Conservation (phyloP, 2,329 filamentous ascomycete genomes). For the Pseudohalonectria lignicola region DNA sequence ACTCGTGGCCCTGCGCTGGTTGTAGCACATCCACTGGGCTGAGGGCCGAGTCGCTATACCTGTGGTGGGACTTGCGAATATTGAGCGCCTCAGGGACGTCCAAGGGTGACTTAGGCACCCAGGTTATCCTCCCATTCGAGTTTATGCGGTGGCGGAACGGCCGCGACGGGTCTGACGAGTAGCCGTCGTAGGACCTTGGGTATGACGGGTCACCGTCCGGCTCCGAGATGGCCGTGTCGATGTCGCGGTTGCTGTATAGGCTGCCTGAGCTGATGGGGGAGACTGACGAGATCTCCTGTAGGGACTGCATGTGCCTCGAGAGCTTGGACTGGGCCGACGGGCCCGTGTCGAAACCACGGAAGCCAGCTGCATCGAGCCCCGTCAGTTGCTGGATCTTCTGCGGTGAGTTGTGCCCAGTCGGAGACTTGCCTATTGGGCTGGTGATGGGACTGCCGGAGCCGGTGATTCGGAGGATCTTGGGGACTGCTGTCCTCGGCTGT, state of each 20-base stretch:
- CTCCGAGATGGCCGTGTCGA: constrained; percentile 9
- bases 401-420: constrained; percentile 18
- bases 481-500: constrained; percentile 8
- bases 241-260: constrained; percentile 8
- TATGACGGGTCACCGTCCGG: constrained; percentile 4
- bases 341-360: background rate
- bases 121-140: background rate
- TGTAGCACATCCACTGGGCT: constrained; percentile 8
- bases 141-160: no score
- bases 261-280: constrained; percentile 8
- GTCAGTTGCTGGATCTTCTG: constrained; percentile 30
- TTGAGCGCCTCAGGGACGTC: background rate
- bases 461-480: constrained; percentile 10
- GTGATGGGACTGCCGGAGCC: constrained; percentile 5
- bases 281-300: constrained; percentile 7
- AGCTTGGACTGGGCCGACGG: no score
- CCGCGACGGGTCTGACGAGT: no score
- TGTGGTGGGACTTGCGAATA: background rate
- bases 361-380: constrained; percentile 19
- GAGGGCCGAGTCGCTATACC: constrained; percentile 5
- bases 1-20: no score
- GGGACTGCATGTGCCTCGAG: background rate
- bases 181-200: background rate
- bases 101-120: constrained; percentile 2
- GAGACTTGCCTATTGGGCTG: constrained; percentile 5